Evolutionary conservation across 257 asterid genomes (phyloP), one percentile per base, ranked within the genome.

Genomic region (Thymus quinquecostatus): DNA sequence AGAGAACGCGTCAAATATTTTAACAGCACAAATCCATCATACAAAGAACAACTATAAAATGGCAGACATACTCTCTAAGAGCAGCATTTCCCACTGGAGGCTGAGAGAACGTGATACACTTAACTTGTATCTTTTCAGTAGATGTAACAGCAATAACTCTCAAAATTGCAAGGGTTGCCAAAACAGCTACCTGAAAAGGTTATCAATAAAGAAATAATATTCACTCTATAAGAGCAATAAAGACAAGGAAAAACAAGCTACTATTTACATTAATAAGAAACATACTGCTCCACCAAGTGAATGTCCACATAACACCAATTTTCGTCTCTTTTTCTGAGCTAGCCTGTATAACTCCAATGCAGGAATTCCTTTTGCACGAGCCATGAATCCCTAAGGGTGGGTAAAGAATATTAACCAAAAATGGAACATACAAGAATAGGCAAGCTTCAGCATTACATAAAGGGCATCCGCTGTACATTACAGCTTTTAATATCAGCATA

Each of bases 11-110:
- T 51, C 60, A 70, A 44, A 48, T 9, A 71, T 56, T 61, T 65
- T 72, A 60, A 62, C 47, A 59, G 61, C 49, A 28, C 9, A 54
- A 49, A 68, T 48, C 51, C 47, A 77, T 53, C 38, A 56, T 36
- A 30, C 67, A 38, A 10, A 64, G 30, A 73, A 44, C 56, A 64
- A 43, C 72, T 51, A 79, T 62, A 75, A 62, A 68, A 60, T 47
- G 77, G 30, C 47, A n/a, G 43, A 60, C 80, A 73, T 87, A 95
- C 99, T 91, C 97, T 87, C 93, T 88, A 70, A 95, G 88, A 51
- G 99, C 93, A 68, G 97, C 96, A 84, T 95, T 95, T 84, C 99
- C 99, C 41, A 95, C 98, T 61, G 99, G 99, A 70, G 99, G 99
- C 89, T 95, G 99, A 74, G 99, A 95, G 81, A 95, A 95, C 54